Base-by-base conservation (phyloP, 306 rosid species). In the Lathyrus oleraceus region DNA sequence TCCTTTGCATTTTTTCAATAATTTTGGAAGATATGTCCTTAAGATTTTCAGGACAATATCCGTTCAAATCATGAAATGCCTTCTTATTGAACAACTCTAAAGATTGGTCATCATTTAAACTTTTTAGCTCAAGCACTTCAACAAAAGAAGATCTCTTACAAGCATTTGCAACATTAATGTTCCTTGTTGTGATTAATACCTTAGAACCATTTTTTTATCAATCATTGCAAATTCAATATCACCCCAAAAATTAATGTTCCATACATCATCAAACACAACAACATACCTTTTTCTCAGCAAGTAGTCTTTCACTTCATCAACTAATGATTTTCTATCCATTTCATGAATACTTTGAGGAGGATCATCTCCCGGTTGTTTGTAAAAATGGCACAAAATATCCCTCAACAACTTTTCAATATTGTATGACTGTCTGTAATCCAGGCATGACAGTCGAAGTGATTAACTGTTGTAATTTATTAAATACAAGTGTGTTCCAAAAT, bases 131-230 rank as follows among this genome's bases (percentile, higher is more conserved):
- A 7, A 16, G 39, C 27, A 67, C 11, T 48, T 67, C 6, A 30
- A n/a, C 43, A 30, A 30, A 30, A 23, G 43, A 3, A 59, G 65
- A 59, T 59, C 3, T 28, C 23, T 30, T 28, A 59, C 23, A 59
- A 1, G 65, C 38, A 15, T 28, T 7, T 7, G 12, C 20, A 59
- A 59, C 43, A 28, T 15, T 5, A 11, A 14, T n/a, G 10, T 59
- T 32, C 11, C 43, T 59, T n/a, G 65, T 59, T n/a, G 43, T 59
- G 21, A 59, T 59, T 28, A 59, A 59, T 28, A 59, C 15, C 43
- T 8, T 59, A 59, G 43, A 28, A n/a, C 65, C 43, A 30, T 59
- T 59, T 3, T 59, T 6, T 59, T 59, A 59, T 59, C 65, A 59
- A 59, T 8, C 12, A 59, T 9, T 8, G 23, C 43, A 30, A 3